Evolutionary conservation across 2,329 filamentous ascomycete species (phyloP), one percentile per base, ranked within the genome.

Genomic region (Diaporthe sp.): DNA sequence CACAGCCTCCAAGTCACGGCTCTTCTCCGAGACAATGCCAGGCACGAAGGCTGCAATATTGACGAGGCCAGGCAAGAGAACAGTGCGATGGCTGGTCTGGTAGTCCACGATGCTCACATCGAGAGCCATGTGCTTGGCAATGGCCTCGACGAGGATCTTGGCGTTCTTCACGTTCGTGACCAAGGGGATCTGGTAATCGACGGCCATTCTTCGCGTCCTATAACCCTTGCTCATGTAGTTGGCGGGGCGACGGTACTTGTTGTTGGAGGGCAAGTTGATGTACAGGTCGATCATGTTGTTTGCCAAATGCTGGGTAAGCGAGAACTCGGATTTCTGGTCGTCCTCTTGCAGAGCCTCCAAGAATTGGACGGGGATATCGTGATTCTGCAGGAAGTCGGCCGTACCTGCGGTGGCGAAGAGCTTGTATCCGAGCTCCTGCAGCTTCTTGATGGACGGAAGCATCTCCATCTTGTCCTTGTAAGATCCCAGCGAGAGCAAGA

Each of bases 101-200:
- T 93, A 98, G 85, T 99, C 97, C 74, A 96, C 92, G 78, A 92
- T 93, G 82, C 92, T 91, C 75, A 99, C 92, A 51, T 94, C 92
- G 72, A 99, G 89, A 79, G 96, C 92, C 82, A 95, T 98, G 84
- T 97, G 94, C 76, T 96, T 93, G 74, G 95, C 93, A 78, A 99
- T 94, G 31, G 96, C 97, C 86, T 99, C 97, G 72, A 99, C 93
- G 71, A 99, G 87, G 76, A 99, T 95, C 90, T 98, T 99, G 76
- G 97, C 97, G 83, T 98, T 98, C 91, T 99, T 99, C 84, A 99
- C 97, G 81, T 99, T 99, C 73, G 97, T 99, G 25, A 99, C 96
- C 76, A 99, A 88, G 75, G 97, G 97, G 73, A 97, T 98, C 87
- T 98, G 96, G 87, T 98, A 92, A 85, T 98, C 97, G 57, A 99